Base-by-base conservation (phyloP, 805 yeast species). In the Metschnikowia picachoensis region DNA sequence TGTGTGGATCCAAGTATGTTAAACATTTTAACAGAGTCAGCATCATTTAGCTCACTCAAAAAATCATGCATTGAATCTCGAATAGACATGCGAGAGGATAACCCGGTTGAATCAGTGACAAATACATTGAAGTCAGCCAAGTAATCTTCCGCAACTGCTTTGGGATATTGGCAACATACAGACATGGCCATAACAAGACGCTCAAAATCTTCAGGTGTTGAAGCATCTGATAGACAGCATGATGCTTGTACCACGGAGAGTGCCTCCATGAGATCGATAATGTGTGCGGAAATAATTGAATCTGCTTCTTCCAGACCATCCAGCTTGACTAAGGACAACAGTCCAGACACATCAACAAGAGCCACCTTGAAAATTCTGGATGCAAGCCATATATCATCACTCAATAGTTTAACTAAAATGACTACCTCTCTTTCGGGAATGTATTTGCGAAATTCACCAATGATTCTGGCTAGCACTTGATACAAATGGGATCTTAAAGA, bases 21-120 rank as follows among this genome's bases (percentile, higher is more conserved):
- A 17, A 52, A 54, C 2, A 52, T 32, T 1, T 16, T 33, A n/a
- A 35, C 29, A 8, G 76, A 67, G 51, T 79, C 82, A 0, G 41
- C 38, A 5, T 64, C 67, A 32, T 74, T 69, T 31, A 82, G 54
- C 16, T 79, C 82, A 0, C 77, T 64, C 5, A 87, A 52, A 30
- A 79, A 75, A 28, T 83, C 88, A 27, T 72, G 70, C 1, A 83
- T 67, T 0, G 85, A 75, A 40, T 82, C 85, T 43, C 98, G 76
- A 1, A 83, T 76, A 2, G 76, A 63, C 9, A 65, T 64, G 0
- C 53, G 37, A 0, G 82, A 67, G 0, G 83, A 67, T 30, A 90
- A 72, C 1, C 89, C 96, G 2, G 87, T 73, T 46, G 87, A 90
- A 31, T 80, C 84, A 2, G 90, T 78, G 6, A 88, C 86, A 61